Percentiles rank a stretch among this genome's conserved stretches.
These are phyloP conservation scores for Salix purpurea DNA, from an alignment of 345 rosid genomes.

Conservation along the genomic window DNA sequence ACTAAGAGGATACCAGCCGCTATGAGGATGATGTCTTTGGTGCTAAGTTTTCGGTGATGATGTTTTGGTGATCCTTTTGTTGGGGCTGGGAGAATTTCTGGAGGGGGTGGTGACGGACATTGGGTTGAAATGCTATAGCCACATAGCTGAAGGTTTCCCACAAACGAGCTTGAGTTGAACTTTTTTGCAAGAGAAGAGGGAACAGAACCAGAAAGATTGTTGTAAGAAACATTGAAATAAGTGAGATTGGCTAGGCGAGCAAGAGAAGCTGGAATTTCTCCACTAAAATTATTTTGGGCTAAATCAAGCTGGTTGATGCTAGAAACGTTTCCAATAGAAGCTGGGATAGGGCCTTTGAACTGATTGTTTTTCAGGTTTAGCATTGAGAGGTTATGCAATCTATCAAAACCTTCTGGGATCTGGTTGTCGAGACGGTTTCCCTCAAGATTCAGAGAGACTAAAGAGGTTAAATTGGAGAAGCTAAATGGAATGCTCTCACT, in stretches of 20 bases:
- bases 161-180: constrained; percentile 83
- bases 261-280: constrained; percentile 63
- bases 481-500: constrained; percentile 65
- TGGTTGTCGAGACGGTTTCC: constrained; percentile 44
- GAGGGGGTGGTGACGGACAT: constrained; percentile 50
- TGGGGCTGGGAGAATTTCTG: constrained; percentile 43
- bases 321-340: constrained; percentile 51
- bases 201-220: constrained; percentile 78
- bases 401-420: constrained; percentile 49
- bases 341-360: constrained; percentile 58
- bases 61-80: constrained; percentile 34
- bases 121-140: constrained; percentile 62
- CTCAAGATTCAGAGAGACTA: constrained; percentile 48
- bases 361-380: constrained; percentile 59
- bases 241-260: constrained; percentile 49
- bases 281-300: constrained; percentile 63
- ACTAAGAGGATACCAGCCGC: constrained; percentile 66
- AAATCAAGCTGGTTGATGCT: constrained; percentile 54
- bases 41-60: constrained; percentile 47
- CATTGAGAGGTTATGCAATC: constrained; percentile 50
- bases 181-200: constrained; percentile 57
- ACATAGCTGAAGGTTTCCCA: constrained; percentile 84
- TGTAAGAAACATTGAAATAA: constrained; percentile 80
- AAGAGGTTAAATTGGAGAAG: constrained; percentile 53
- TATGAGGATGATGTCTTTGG: constrained; percentile 69